Conservation (phyloP, 768 basidiomycete species). For the Macrocybe gigantea region DNA sequence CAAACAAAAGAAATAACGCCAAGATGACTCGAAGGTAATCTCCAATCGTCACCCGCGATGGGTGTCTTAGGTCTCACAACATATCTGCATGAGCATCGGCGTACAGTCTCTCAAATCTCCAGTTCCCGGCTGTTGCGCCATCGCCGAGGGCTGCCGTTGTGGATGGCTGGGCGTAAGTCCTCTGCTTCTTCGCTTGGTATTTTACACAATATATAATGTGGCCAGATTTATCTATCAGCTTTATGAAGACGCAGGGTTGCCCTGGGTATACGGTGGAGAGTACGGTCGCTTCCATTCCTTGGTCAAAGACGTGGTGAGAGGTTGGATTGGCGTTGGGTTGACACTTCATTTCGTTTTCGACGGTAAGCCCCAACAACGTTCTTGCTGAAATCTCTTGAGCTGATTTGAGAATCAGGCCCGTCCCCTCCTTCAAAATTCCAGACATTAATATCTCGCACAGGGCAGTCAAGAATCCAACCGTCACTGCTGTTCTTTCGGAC, state of each 20-base stretch:
- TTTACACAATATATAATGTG: background rate
- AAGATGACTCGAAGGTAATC: background rate
- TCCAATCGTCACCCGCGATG: constrained; percentile 22
- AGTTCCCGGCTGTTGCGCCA: constrained; percentile 12
- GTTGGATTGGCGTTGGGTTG: constrained; percentile 67
- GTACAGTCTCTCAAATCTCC: constrained; percentile 29
- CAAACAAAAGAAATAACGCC: no score
- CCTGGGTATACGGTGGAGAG: constrained; percentile 88
- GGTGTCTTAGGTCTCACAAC: constrained; percentile 50
- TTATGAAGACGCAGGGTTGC: constrained; percentile 50
- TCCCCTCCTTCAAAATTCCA: constrained; percentile 68
- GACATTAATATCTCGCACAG: constrained; percentile 55
- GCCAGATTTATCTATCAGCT: constrained; percentile 72
- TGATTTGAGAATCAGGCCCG: constrained; percentile 42
- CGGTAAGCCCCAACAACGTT: constrained; percentile 38
- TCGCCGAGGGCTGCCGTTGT: constrained; percentile 52
- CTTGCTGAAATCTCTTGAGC: background rate
- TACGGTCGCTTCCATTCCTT: constrained; percentile 50
- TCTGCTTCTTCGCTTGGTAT: constrained; percentile 5
- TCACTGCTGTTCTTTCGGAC: constrained; percentile 79
- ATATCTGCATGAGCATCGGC: constrained; percentile 44
- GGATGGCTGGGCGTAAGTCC: constrained; percentile 84
- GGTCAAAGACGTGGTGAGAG: constrained; percentile 45
- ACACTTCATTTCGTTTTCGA: constrained; percentile 76
- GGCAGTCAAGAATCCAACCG: constrained; percentile 51